Conservation (phyloP, 176 grass and related monocot genomes). For the Bothriochloa decipiens region DNA sequence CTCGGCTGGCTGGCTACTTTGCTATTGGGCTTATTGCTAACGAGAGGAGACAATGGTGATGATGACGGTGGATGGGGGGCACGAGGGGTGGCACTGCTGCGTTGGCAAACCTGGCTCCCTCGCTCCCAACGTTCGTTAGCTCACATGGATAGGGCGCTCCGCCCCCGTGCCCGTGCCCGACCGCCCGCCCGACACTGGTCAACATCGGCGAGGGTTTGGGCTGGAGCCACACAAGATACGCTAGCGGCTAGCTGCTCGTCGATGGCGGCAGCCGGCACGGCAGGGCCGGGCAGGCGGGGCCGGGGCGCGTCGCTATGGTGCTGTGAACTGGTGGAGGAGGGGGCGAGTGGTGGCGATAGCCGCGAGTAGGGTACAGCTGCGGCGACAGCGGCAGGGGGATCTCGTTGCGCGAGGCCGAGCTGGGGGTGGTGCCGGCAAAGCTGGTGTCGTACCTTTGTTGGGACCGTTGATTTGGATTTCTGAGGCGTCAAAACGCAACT, state of each 20-base stretch:
- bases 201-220: not conserved
- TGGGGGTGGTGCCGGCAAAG: not conserved
- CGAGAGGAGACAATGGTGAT: conserved; percentile 22
- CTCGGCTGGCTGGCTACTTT: not conserved
- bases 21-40: not conserved
- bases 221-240: conserved; percentile 11
- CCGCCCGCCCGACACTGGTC: conserved; percentile 9
- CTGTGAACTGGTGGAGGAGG: not conserved
- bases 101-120: not conserved
- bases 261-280: not conserved
- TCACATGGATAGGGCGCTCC: conserved; percentile 47
- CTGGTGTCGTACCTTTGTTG: conserved; percentile 30
- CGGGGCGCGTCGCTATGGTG: not conserved
- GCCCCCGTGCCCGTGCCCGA: not conserved
- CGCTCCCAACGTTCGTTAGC: conserved; percentile 16
- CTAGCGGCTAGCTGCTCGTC: too few relatives aligned
- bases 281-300: not conserved
- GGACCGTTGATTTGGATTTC: conserved; percentile 31
- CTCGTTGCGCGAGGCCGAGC: conserved; percentile 9
- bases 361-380: not conserved
- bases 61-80: conserved; percentile 36
- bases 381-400: conserved; percentile 21
- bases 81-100: conserved; percentile 7
- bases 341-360: too few relatives aligned
- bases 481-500: not conserved